Conservation (phyloP, 176 grass and related monocot genomes). For the Avena insularis region DNA sequence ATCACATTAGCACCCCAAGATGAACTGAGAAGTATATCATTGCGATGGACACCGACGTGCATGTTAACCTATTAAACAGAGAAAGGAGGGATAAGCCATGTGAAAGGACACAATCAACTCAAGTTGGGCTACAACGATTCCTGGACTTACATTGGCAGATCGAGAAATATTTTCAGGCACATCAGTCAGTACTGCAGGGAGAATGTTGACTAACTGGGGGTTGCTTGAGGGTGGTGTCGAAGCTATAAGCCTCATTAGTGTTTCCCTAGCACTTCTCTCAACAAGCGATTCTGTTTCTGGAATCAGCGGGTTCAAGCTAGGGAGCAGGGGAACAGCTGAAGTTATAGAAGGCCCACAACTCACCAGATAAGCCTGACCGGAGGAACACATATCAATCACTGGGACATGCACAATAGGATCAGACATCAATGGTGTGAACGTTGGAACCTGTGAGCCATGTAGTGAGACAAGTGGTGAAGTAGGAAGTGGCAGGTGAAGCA, state of each 20-base stretch:
- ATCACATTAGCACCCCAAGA: constrained; percentile 40
- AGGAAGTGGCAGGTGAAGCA: constrained; percentile 60
- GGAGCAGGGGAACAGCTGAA: constrained; percentile 64
- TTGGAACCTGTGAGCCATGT: constrained; percentile 71
- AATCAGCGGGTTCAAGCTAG: constrained; percentile 68
- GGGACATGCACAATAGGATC: constrained; percentile 97
- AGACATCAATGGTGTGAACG: constrained; percentile 88
- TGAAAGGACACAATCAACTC: neutral
- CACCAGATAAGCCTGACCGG: constrained; percentile 86
- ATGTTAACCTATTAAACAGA: constrained; percentile 50
- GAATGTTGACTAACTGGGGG: constrained; percentile 58
- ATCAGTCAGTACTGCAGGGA: constrained; percentile 49
- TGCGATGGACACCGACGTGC: constrained; percentile 30
- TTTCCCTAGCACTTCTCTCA: constrained; percentile 91
- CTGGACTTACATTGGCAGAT: constrained; percentile 50
- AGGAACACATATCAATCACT: constrained; percentile 84
- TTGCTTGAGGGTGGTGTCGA: constrained; percentile 54
- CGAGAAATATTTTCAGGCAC: constrained; percentile 45
- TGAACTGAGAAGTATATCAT: constrained; percentile 28
- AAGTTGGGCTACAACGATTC: neutral
- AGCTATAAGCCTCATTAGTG: constrained; percentile 82
- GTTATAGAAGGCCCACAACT: constrained; percentile 83
- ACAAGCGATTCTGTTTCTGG: constrained; percentile 69
- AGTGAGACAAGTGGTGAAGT: constrained; percentile 68
- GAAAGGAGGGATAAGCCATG: constrained; percentile 20